A percentile compares a stretch with the other conserved stretches of the same genome.
Conservation (phyloP, 1,139 yeast genomes). For the Yamadazyma oceani region DNA sequence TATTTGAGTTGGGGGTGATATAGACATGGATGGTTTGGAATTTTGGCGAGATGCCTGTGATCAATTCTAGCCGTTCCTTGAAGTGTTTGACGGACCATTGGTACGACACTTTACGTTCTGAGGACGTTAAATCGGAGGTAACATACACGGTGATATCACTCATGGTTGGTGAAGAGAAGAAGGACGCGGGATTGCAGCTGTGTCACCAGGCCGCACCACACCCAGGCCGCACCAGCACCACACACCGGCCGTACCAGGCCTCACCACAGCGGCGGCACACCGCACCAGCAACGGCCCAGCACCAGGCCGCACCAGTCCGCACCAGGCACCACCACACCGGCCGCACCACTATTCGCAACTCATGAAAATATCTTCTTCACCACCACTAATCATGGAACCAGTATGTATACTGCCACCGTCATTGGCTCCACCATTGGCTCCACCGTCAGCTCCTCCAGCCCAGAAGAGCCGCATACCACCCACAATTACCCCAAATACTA, state of each 20-base stretch:
- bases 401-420: neutral
- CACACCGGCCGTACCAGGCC: too few species aligned
- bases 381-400: conserved; percentile 1
- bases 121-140: conserved; percentile 65
- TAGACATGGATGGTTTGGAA: conserved; percentile 50
- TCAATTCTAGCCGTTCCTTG: conserved; percentile 58
- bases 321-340: too few species aligned
- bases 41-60: conserved; percentile 76
- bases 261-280: too few species aligned
- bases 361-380: neutral
- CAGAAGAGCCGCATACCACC: too few species aligned
- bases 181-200: neutral
- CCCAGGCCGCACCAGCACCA: too few species aligned
- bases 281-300: too few species aligned
- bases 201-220: too few species aligned
- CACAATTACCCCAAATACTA: too few species aligned
- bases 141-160: conserved; percentile 55
- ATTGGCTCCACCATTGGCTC: too few species aligned
- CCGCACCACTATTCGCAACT: too few species aligned
- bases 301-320: too few species aligned
- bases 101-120: conserved; percentile 68
- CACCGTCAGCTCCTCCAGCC: too few species aligned
- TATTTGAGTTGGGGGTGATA: conserved; percentile 18
- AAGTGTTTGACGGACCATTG: conserved; percentile 61
- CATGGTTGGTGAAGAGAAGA: conserved; percentile 20